Percentiles rank a stretch among this genome's conserved stretches.
Evolutionary conservation across 805 yeast genomes (phyloP).

Genomic region (Candida boidinii): DNA sequence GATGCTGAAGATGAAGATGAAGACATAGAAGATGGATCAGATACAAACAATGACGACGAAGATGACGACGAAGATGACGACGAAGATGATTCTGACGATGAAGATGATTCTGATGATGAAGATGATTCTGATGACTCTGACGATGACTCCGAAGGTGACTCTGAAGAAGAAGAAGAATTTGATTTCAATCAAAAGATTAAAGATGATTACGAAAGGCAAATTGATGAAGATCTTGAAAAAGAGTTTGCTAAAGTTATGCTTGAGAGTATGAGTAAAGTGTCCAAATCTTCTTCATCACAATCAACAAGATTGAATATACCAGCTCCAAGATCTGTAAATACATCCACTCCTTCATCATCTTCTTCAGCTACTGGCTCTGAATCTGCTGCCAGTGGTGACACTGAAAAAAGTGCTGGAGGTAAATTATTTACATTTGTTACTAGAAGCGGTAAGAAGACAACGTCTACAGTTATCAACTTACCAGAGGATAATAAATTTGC

Average conservation of each 20-base stretch:
- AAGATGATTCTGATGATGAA: constrained; percentile 6
- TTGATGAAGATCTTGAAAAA: constrained; percentile 33
- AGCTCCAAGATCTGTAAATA: constrained; percentile 1
- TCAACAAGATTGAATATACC: neutral
- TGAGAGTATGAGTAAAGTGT: constrained; percentile 33
- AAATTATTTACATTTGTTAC: constrained; percentile 45
- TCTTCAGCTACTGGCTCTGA: no score
- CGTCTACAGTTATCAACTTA: constrained; percentile 35
- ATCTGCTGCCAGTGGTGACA: neutral
- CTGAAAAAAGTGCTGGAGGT: neutral
- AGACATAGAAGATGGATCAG: constrained; percentile 18
- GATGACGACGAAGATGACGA: constrained; percentile 10
- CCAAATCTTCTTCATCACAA: constrained; percentile 15
- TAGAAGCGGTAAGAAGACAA: constrained; percentile 39
- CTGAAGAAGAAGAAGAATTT: constrained; percentile 16
- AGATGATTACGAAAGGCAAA: constrained; percentile 11
- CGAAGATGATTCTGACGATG: constrained; percentile 13
- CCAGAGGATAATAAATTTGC: no score
- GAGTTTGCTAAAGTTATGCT: constrained; percentile 45
- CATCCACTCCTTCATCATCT: no score
- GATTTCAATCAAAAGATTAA: constrained; percentile 20
- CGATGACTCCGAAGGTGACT: constrained; percentile 14
- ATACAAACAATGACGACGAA: constrained; percentile 10
- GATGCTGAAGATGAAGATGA: constrained; percentile 20
- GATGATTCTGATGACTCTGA: constrained; percentile 12